Conservation (phyloP, 257 asterid genomes). For the Lantana camara region DNA sequence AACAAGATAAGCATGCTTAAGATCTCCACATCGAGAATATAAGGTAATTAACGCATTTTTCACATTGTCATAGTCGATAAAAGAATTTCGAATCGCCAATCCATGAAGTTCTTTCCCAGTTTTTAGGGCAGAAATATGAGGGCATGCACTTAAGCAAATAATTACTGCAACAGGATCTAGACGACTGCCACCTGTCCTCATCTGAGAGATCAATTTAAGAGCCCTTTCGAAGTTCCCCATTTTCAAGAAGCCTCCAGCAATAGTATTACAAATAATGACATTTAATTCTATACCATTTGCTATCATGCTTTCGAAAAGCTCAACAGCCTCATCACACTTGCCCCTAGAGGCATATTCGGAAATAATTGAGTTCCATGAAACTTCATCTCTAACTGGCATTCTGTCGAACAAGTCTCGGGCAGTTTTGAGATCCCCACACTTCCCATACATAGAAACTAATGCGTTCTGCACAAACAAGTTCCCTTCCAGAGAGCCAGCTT, state of each 20-base stretch:
- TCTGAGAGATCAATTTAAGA: constrained; percentile 62
- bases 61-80: constrained; percentile 49
- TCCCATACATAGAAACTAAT: constrained; percentile 82
- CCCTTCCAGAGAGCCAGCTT: constrained; percentile 39
- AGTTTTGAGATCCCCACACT: constrained; percentile 67
- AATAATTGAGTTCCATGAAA: constrained; percentile 85
- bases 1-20: constrained; percentile 54
- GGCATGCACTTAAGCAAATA: constrained; percentile 76
- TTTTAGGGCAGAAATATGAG: constrained; percentile 56
- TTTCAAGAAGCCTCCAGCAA: constrained; percentile 73
- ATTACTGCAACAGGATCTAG: constrained; percentile 78
- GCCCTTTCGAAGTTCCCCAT: constrained; percentile 56
- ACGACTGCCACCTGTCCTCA: constrained; percentile 39
- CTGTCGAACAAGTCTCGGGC: constrained; percentile 64
- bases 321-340: constrained; percentile 71
- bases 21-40: constrained; percentile 78
- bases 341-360: constrained; percentile 71
- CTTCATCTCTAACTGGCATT: constrained; percentile 65
- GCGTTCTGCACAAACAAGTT: constrained; percentile 86
- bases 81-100: constrained; percentile 60
- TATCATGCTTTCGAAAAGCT: constrained; percentile 67
- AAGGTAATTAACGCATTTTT: constrained; percentile 65
- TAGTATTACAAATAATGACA: constrained; percentile 70
- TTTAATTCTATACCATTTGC: constrained; percentile 41
- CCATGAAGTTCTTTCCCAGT: constrained; percentile 79